Conservation (phyloP, 73 alveolate species). For the Blepharisma stoltei region DNA sequence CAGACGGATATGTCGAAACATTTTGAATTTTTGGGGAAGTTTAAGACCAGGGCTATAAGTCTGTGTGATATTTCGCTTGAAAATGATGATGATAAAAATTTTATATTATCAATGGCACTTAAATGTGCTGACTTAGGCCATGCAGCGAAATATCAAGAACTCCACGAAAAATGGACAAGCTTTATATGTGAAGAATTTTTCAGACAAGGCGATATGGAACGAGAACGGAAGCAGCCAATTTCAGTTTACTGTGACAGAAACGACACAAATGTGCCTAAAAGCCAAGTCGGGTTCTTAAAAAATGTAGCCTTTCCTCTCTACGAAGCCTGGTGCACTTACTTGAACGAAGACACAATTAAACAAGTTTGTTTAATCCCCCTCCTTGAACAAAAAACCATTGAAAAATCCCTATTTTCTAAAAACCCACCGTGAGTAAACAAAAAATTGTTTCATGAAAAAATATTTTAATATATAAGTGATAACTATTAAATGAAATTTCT, state of each 20-base stretch:
- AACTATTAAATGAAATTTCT: too few species aligned
- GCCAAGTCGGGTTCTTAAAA: background rate
- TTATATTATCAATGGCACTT: background rate
- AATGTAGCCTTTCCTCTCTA: background rate
- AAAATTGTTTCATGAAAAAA: too few species aligned
- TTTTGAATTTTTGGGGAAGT: conserved; percentile 32
- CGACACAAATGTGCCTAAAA: conserved; percentile 44
- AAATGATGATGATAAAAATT: background rate
- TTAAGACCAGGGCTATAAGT: conserved; percentile 17
- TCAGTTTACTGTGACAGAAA: conserved; percentile 81
- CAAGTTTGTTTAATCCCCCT: background rate
- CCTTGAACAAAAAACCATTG: too few species aligned
- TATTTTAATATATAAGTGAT: too few species aligned
- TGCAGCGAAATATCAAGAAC: background rate
- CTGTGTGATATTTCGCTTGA: background rate
- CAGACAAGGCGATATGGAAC: conserved; percentile 84
- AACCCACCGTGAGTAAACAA: too few species aligned
- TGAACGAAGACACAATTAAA: background rate
- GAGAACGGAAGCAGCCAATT: conserved; percentile 62
- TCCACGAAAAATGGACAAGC: conserved; percentile 66
- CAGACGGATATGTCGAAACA: conserved; percentile 53
- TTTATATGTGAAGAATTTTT: conserved; percentile 74
- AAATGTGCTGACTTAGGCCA: background rate
- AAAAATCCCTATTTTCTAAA: too few species aligned
- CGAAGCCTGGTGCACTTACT: background rate